phyloP scores from a whole-genome alignment of 345 rosid genomes.

The Eucalyptus urophylla region DNA sequence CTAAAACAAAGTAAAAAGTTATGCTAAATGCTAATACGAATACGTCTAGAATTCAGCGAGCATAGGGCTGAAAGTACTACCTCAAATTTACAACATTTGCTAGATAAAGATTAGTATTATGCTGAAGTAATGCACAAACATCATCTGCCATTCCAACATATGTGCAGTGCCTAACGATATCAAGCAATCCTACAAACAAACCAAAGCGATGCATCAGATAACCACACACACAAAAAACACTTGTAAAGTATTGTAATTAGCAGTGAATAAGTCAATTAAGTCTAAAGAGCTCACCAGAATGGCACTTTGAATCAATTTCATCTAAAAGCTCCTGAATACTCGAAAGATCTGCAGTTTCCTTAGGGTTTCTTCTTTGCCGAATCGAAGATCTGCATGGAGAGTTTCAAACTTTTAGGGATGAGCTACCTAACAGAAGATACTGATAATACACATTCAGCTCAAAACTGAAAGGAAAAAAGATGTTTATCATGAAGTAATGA shows the following conservation, averaged over 20 bases:
- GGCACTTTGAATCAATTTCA: conserved; percentile 52
- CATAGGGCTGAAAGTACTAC: conserved; percentile 13
- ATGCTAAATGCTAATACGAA: background rate
- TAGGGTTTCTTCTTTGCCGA: conserved; percentile 86
- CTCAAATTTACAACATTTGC: conserved; percentile 84
- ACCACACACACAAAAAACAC: background rate
- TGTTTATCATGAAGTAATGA: background rate
- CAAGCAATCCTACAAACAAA: conserved; percentile 56
- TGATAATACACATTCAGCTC: background rate
- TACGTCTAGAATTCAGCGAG: background rate
- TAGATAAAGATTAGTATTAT: conserved; percentile 74
- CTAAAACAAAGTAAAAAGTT: background rate
- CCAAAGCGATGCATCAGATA: background rate
- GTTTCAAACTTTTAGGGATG: background rate
- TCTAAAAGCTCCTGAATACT: conserved; percentile 75
- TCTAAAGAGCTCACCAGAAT: conserved; percentile 37
- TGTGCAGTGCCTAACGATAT: conserved; percentile 60
- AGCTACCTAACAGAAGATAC: background rate
- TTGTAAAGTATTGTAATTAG: background rate
- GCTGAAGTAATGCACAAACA: conserved; percentile 79
- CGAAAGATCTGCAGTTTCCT: conserved; percentile 87
- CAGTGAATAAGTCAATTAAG: background rate
- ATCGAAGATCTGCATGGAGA: conserved; percentile 43
- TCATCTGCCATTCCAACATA: conserved; percentile 98
- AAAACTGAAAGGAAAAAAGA: background rate